A percentile compares a stretch with the other conserved stretches of the same genome.
phyloP scores from a whole-genome alignment of 306 rosid species.

The Carpinus fangiana region DNA sequence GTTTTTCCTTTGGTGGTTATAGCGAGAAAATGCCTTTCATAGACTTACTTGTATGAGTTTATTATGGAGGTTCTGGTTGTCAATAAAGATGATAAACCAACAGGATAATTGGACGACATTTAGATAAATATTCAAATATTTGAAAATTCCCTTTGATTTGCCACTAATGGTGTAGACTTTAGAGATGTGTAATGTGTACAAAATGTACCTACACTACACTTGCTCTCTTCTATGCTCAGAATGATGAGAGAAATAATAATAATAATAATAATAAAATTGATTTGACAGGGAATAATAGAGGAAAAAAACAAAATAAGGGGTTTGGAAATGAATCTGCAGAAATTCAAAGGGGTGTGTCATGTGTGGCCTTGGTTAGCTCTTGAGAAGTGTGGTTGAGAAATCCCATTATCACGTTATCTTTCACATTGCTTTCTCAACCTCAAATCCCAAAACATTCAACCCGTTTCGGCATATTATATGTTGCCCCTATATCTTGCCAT shows the following conservation, averaged over 20 bases:
- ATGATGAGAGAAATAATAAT: background rate
- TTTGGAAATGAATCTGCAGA: constrained; percentile 9
- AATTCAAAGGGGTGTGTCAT: constrained; percentile 5
- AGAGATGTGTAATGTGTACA: too few relatives aligned
- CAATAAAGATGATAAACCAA: too few relatives aligned
- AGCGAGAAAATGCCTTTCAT: too few relatives aligned
- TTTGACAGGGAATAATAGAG: constrained; percentile 1
- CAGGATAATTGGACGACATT: too few relatives aligned
- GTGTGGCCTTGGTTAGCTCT: constrained; percentile 40
- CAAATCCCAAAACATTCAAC: constrained; percentile 24
- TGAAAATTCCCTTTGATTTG: too few relatives aligned
- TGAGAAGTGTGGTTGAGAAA: constrained; percentile 54
- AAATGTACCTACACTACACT: background rate
- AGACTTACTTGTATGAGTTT: too few relatives aligned
- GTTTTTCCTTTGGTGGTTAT: background rate
- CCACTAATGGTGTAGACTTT: too few relatives aligned
- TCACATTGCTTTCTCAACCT: constrained; percentile 63
- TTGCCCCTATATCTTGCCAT: constrained; percentile 1
- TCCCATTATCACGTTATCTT: constrained; percentile 80
- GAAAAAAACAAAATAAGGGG: constrained; percentile 18
- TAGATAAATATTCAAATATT: too few relatives aligned
- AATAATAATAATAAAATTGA: background rate
- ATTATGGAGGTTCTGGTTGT: too few relatives aligned
- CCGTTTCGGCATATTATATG: background rate
- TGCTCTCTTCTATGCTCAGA: background rate